Evolutionary conservation across 1,284 basidiomycete species (phyloP), one percentile per base, ranked within the genome.

Genomic region (Cystobasidium pallidum): DNA sequence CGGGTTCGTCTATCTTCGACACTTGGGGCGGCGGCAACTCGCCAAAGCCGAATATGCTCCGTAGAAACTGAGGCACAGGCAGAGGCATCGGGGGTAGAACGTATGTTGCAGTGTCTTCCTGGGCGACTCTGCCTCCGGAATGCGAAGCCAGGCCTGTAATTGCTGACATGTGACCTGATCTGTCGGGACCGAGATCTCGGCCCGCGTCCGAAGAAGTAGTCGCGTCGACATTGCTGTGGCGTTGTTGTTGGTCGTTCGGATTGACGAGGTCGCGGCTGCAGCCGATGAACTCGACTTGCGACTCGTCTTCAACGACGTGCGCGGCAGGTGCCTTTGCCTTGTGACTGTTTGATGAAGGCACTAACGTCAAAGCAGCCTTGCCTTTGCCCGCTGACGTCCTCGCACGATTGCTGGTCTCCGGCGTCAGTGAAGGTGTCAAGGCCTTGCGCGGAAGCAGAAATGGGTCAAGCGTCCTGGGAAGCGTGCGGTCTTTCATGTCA

Each of bases 41-140:
- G 15, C 67, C 67, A 62, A 70, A 70, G 58, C 67, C 67, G 58
- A 70, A 70, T 3, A 61, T 34, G 58, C 43, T 49, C 11, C 30
- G 24, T 32, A 36, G 26, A 15, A 26, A 34, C 19, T 43, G n/a
- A 58, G 54, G 36, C 19, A 58, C 19, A 21, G 66, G 66, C 15
- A 41, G 21, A 24, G 66, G 66, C 66, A 67, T 67, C 2, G 66
- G 66, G 21, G 66, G 66, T 8, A 58, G 32, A 7, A 26, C 49
- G 15, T 6, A 26, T 17, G 49, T 6, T 51, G 49, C 15, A 3
- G 11, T 6, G 2, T 24, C 21, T 11, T 55, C n/a, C 13, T 55
- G 51, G 41, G 13, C 30, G 30, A n/a, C 13, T 10, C 4, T 7
- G 4, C 36, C 10, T 32, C 15, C 24, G 7, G 54, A 15, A 3